Evolutionary conservation across 371 early-diverging fungal genomes (phyloP), one percentile per base, ranked within the genome.

Genomic region (Umbelopsis sp.): DNA sequence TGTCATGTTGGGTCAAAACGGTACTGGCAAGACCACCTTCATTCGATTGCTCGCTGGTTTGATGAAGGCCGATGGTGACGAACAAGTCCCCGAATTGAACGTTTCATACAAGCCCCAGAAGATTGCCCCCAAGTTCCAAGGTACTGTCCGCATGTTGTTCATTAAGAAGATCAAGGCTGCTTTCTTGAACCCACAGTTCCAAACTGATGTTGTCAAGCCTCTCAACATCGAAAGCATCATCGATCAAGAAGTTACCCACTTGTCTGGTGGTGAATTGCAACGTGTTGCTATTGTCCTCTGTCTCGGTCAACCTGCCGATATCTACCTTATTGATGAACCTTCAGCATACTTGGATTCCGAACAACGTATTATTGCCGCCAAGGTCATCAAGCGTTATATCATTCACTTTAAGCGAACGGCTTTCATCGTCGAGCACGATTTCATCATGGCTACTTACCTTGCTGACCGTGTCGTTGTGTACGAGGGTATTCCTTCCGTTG

Each of bases 361-460:
- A 80, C 99, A 99, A 84, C 96, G 99, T 93, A 98, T 99, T 80
- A 93, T 96, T 74, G 96, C 99, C 38, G 96, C 98, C 72, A 99
- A 99, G 89, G 98, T 99, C 71, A 99, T 99, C 82, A 99, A 99
- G 87, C 80, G 96, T 65, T 99, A 96, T 89, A 98, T 99, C 70
- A 87, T 99, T 72, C 96, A 97, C 84, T 90, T 94, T 71, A 97
- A 98, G 83, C 97, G 97, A 89, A 97, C 98, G 29, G 99, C 99
- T 41, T 99, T 99, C 86, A 90, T 99, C 69, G 99, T 99, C 65
- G 99, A 99, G 91, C 99, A 99, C 93, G 99, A 99, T 86, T 98
- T 99, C 84, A 99, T 99, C 79, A 99, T 99, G 96, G 99, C 97
- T n/a, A 99, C 99, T n/a, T 99, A 99, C 80, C 86, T 99, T 67